These are phyloP conservation scores for Penicillium sp. DNA, from an alignment of 2,329 filamentous ascomycete genomes.

Conservation along the genomic window DNA sequence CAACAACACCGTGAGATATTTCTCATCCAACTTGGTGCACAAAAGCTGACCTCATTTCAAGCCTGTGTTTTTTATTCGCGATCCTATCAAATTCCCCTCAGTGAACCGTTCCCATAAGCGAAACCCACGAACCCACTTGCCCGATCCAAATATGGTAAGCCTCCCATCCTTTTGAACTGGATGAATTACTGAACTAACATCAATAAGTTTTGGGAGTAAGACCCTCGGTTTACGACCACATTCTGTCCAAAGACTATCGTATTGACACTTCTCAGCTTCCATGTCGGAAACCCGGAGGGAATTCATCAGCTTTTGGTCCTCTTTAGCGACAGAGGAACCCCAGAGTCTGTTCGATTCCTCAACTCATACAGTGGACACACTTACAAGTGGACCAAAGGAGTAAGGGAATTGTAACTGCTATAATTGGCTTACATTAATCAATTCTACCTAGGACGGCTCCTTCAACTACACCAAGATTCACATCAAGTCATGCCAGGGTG, in stretches of 20 bases:
- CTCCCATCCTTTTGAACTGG: too few species aligned
- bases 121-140: slow-evolving; percentile 42
- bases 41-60: too few species aligned
- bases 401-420: too few species aligned
- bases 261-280: too few species aligned
- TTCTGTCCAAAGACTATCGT: too few species aligned
- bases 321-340: slow-evolving; percentile 67
- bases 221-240: not conserved
- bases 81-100: slow-evolving; percentile 71
- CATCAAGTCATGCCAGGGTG: slow-evolving; percentile 53
- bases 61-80: slow-evolving; percentile 66
- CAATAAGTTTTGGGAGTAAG: slow-evolving; percentile 42
- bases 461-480: too few species aligned
- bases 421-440: too few species aligned
- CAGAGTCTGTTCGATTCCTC: slow-evolving; percentile 63
- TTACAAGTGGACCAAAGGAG: slow-evolving; percentile 10
- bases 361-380: slow-evolving; percentile 69
- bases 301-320: slow-evolving; percentile 65
- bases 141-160: slow-evolving; percentile 33
- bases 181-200: too few species aligned
- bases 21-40: too few species aligned
- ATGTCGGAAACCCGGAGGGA: slow-evolving; percentile 63
- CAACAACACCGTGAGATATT: not conserved
- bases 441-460: too few species aligned
- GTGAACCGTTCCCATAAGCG: slow-evolving; percentile 74